phyloP scores from a whole-genome alignment of 352 stramenopile genomes.

The Globisporangium uncinulatum region DNA sequence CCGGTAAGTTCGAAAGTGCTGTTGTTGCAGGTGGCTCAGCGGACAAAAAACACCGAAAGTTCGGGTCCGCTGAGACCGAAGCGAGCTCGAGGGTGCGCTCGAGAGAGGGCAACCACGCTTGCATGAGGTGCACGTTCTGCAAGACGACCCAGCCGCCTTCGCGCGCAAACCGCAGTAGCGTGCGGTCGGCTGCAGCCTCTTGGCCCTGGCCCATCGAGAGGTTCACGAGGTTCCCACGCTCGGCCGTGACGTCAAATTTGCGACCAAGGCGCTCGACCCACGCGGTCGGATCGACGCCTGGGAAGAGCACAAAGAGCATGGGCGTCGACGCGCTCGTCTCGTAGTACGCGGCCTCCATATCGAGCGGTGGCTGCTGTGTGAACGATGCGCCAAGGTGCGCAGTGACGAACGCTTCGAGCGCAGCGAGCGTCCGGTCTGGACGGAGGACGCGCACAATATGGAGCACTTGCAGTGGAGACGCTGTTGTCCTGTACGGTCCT shows the following conservation, averaged over 20 bases:
- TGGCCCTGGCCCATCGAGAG: constrained; percentile 90
- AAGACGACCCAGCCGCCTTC: constrained; percentile 88
- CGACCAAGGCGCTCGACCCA: constrained; percentile 80
- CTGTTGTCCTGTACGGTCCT: constrained; percentile 59
- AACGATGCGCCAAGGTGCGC: constrained; percentile 50
- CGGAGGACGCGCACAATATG: constrained; percentile 79
- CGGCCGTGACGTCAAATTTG: constrained; percentile 80
- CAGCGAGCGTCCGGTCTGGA: constrained; percentile 77
- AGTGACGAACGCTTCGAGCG: constrained; percentile 57
- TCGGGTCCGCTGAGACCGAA: constrained; percentile 80
- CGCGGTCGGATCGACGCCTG: constrained; percentile 84
- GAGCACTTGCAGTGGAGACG: constrained; percentile 52
- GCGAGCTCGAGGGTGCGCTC: constrained; percentile 75
- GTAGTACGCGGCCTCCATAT: constrained; percentile 82
- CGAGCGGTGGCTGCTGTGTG: constrained; percentile 85
- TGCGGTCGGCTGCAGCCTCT: constrained; percentile 63
- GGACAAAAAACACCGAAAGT: constrained; percentile 94
- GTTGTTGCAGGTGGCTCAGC: constrained; percentile 83
- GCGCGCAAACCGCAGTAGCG: constrained; percentile 59
- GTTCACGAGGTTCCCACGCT: constrained; percentile 69
- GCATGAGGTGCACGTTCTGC: constrained; percentile 92
- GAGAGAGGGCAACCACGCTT: constrained; percentile 82
- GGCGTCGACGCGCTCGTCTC: constrained; percentile 88
- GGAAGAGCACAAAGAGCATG: constrained; percentile 92
- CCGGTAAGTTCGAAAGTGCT: constrained; percentile 87